Conservation (phyloP, 2,329 filamentous ascomycete species). For the Grosmannia clavigera region DNA sequence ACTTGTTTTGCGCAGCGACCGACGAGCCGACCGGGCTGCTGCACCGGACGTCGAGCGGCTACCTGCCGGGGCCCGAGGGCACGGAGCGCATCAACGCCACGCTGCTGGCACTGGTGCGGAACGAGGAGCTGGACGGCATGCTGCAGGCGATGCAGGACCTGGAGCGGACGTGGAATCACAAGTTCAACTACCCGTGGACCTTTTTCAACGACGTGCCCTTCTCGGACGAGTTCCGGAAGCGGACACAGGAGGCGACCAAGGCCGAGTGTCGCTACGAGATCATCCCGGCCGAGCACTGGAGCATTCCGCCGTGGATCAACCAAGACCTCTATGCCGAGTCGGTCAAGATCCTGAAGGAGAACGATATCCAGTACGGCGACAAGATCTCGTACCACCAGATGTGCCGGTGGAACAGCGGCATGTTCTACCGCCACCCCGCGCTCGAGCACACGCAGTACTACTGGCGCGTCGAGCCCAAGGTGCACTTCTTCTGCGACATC, state of each 20-base stretch:
- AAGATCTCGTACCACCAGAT: constrained; percentile 94
- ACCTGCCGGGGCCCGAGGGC: constrained; percentile 61
- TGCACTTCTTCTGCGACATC: constrained; percentile 97
- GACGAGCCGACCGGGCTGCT: constrained; percentile 71
- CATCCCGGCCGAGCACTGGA: constrained; percentile 94
- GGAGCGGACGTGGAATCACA: constrained; percentile 91
- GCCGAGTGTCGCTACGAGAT: constrained; percentile 78
- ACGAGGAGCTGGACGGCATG: constrained; percentile 76
- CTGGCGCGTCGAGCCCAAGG: constrained; percentile 97
- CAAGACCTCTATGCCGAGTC: constrained; percentile 75
- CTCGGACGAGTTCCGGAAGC: constrained; percentile 79
- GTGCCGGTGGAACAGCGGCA: constrained; percentile 97
- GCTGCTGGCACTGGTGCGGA: constrained; percentile 80
- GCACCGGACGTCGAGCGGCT: constrained; percentile 61
- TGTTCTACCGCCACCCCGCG: constrained; percentile 95
- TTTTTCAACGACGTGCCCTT: constrained; percentile 98
- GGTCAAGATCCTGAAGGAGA: constrained; percentile 66
- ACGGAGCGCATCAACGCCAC: constrained; percentile 87
- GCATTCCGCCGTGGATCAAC: constrained; percentile 84
- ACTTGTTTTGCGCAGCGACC: constrained; percentile 46
- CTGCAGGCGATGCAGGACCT: constrained; percentile 81
- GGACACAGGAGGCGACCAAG: constrained; percentile 71
- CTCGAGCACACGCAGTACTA: constrained; percentile 77
- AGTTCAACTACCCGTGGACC: constrained; percentile 99
- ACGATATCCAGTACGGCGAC: constrained; percentile 80